Conservation (phyloP, 2,329 filamentous ascomycete species). For the Alternaria viburni region DNA sequence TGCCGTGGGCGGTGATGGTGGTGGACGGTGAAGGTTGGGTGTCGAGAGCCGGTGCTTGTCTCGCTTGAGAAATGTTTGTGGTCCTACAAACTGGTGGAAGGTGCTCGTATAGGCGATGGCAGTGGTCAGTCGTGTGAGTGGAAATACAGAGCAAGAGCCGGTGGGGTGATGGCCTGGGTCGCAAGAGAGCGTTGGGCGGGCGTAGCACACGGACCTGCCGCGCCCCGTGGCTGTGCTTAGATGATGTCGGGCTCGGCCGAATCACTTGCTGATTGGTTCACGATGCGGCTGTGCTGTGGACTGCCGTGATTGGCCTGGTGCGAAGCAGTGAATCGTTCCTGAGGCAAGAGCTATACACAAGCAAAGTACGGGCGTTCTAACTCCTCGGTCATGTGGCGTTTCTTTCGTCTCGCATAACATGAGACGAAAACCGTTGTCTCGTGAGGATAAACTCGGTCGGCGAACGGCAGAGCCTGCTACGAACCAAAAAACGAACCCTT, state of each 20-base stretch:
- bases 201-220: conserved; percentile 27
- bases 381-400: neutral
- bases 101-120: conserved; percentile 40
- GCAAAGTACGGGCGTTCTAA: neutral
- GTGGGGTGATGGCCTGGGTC: conserved; percentile 34
- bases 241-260: conserved; percentile 10
- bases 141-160: conserved; percentile 19
- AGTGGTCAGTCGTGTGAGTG: conserved; percentile 35
- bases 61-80: conserved; percentile 3
- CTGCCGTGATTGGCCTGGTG: conserved; percentile 12
- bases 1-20: conserved; percentile 1
- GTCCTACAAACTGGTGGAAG: conserved; percentile 21
- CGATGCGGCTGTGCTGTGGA: conserved; percentile 10
- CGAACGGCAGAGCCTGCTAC: neutral
- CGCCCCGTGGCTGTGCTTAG: conserved; percentile 20
- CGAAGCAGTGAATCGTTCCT: neutral
- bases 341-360: neutral
- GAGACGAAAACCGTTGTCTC: neutral
- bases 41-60: conserved; percentile 22
- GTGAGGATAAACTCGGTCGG: neutral
- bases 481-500: neutral
- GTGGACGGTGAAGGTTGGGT: conserved; percentile 12
- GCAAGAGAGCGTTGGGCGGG: conserved; percentile 17
- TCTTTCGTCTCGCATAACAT: neutral
- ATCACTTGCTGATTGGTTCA: conserved; percentile 15